Evolutionary conservation across 495 filamentous ascomycete species (phyloP).

Genomic region (Stereocaulon alpinum): DNA sequence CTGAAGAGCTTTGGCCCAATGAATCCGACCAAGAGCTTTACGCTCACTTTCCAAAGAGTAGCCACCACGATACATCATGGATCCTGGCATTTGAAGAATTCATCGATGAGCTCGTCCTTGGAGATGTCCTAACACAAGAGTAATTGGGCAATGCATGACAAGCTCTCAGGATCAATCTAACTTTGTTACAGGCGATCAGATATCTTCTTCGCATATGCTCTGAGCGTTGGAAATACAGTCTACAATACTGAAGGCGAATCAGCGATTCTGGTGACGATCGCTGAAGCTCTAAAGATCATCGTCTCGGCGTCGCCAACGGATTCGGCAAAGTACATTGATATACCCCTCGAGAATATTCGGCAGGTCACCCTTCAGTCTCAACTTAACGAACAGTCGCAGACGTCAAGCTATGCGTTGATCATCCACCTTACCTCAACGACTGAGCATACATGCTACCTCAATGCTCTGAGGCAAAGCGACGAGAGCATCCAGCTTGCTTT

Average conservation of each 20-base stretch:
- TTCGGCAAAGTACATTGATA: conserved; percentile 18
- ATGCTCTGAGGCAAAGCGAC: neutral
- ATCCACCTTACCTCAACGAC: neutral
- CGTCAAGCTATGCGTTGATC: neutral
- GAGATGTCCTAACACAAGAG: conserved; percentile 3
- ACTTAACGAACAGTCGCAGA: neutral
- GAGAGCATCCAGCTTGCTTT: neutral
- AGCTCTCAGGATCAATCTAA: neutral
- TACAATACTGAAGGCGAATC: conserved; percentile 7
- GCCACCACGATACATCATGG: conserved; percentile 15
- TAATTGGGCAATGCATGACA: neutral
- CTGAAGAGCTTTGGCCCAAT: conserved; percentile 6
- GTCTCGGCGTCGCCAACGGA: conserved; percentile 9
- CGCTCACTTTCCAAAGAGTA: conserved; percentile 9
- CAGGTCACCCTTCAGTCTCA: neutral
- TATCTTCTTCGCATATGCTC: conserved; percentile 15
- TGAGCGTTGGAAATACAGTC: neutral
- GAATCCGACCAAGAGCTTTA: neutral
- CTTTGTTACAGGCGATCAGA: neutral
- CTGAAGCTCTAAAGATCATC: conserved; percentile 16
- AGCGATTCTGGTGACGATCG: conserved; percentile 17
- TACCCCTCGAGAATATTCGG: conserved; percentile 11
- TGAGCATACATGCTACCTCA: neutral
- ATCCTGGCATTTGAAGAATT: conserved; percentile 15
- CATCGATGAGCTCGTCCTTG: conserved; percentile 9